Conservation (phyloP, 1,284 basidiomycete genomes). For the Rhodotorula glutinis region DNA sequence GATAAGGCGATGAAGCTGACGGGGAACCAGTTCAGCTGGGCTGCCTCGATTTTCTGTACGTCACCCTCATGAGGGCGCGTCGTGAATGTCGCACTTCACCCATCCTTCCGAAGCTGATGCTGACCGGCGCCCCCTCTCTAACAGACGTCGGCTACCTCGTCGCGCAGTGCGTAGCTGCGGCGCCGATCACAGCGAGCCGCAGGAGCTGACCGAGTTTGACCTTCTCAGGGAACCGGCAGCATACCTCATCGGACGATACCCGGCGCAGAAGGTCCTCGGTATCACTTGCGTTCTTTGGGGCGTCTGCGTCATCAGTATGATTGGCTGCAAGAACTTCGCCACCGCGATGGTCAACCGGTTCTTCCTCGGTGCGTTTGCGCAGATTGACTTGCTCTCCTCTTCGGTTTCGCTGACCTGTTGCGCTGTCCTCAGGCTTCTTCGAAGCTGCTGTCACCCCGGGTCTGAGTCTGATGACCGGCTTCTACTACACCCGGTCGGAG, state of each 20-base stretch:
- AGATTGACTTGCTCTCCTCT: too few relatives aligned
- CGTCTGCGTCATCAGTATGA: slow-evolving; percentile 45
- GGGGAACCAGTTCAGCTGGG: slow-evolving; percentile 44
- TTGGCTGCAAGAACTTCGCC: slow-evolving; percentile 38
- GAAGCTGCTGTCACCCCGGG: slow-evolving; percentile 49
- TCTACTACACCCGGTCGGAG: slow-evolving; percentile 44
- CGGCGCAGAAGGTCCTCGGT: slow-evolving; percentile 46
- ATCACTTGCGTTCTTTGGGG: slow-evolving; percentile 48
- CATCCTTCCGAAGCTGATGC: too few relatives aligned
- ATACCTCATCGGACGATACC: slow-evolving; percentile 42
- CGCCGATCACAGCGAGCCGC: too few relatives aligned
- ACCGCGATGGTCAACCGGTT: slow-evolving; percentile 42
- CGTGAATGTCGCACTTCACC: too few relatives aligned
- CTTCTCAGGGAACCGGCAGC: slow-evolving; percentile 23
- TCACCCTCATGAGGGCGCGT: neutral
- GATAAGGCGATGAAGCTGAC: slow-evolving; percentile 46
- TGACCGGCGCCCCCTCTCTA: too few relatives aligned
- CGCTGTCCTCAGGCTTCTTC: slow-evolving; percentile 38
- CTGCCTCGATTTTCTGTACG: slow-evolving; percentile 42
- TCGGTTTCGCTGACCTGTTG: neutral
- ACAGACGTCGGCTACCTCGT: slow-evolving; percentile 39
- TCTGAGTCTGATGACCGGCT: slow-evolving; percentile 46
- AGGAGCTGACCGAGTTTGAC: too few relatives aligned
- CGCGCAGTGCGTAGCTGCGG: slow-evolving; percentile 23
- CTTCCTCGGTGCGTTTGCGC: slow-evolving; percentile 38